A percentile compares a stretch with the other conserved stretches of the same genome.
Evolutionary conservation across 352 stramenopile genomes (phyloP).

Genomic region (Lagenidium sp.): DNA sequence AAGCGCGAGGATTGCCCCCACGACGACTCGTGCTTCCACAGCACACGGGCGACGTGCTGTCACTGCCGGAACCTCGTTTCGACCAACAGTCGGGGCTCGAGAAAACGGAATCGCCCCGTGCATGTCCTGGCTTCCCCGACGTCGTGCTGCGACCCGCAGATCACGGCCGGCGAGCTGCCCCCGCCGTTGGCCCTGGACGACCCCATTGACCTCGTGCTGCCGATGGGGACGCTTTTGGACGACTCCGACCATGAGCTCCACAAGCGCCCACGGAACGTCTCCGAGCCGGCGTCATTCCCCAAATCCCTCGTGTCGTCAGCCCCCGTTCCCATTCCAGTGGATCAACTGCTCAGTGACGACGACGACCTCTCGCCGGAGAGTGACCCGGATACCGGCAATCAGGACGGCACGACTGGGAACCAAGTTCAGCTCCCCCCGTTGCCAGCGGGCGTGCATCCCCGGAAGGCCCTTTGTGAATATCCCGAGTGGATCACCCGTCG

Average conservation of each 20-base stretch:
- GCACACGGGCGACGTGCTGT: constrained; percentile 63
- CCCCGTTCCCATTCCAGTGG: too few species aligned
- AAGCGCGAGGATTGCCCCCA: constrained; percentile 47
- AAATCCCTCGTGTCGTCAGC: too few species aligned
- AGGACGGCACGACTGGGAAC: background rate
- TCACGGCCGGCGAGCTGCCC: too few species aligned
- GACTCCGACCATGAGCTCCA: too few species aligned
- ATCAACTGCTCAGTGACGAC: too few species aligned
- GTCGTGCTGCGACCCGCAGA: constrained; percentile 7
- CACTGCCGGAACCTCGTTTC: constrained; percentile 73
- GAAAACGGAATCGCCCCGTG: constrained; percentile 21
- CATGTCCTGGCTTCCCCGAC: constrained; percentile 4
- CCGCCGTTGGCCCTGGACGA: constrained; percentile 6
- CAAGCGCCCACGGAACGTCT: too few species aligned
- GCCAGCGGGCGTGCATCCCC: too few species aligned
- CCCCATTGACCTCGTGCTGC: background rate
- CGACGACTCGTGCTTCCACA: constrained; percentile 60
- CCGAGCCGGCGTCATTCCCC: too few species aligned
- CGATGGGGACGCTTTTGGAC: too few species aligned
- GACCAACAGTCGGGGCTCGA: constrained; percentile 27
- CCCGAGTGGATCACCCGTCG: constrained; percentile 30
- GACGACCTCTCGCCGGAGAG: too few species aligned
- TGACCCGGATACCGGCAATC: too few species aligned
- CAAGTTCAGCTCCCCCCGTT: background rate
- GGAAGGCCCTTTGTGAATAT: constrained; percentile 37